Base-by-base conservation (phyloP, 2,329 filamentous ascomycete genomes). In the Talaromyces funiculosus region DNA sequence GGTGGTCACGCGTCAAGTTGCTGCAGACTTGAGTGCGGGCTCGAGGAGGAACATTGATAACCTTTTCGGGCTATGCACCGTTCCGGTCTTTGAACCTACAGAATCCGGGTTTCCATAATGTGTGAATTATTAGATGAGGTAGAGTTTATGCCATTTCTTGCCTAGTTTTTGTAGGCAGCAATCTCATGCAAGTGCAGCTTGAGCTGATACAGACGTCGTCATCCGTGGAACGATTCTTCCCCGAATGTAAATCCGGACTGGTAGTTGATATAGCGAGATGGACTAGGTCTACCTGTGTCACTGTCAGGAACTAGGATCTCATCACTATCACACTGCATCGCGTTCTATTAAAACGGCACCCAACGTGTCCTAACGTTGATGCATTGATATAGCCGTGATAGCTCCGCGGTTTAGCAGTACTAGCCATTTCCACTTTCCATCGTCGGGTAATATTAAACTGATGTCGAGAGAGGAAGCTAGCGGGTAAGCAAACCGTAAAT, bases 241-340 rank as follows among this genome's bases (percentile, higher is more conserved):
- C 20, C 29, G 20, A 51, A 14, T 31, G 33, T 51, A 22, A 33
- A 33, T 51, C 16, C n/a, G n/a, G 29, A 35, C 6, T 20, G 37
- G n/a, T 37, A 37, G n/a, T 38, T 5, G 40, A 9, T 12, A 55
- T 20, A 38, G 24, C 24, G 31, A 31, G 24, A 18, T 29, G 14
- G 53, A 42, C 22, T 55, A 8, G 37, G 35, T 35, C 40, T 31
- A 20, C 47, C 7, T 51, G 47, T 51, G 47, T 33, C 43, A 42
- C 56, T 59, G 56, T 45, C 56, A 51, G 56, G 56, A 43, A 37
- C 43, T 51, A 31, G 37, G n/a, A 40, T 57, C 40, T 26, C 29
- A 35, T 33, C 47, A 33, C 47, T 29, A 49, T 47, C 55, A 57
- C 40, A 35, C 24, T 20, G 31, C 24, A 20, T 42, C 24, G 47